Base-by-base conservation (phyloP, 345 rosid species). In the Sisymbrium irio region DNA sequence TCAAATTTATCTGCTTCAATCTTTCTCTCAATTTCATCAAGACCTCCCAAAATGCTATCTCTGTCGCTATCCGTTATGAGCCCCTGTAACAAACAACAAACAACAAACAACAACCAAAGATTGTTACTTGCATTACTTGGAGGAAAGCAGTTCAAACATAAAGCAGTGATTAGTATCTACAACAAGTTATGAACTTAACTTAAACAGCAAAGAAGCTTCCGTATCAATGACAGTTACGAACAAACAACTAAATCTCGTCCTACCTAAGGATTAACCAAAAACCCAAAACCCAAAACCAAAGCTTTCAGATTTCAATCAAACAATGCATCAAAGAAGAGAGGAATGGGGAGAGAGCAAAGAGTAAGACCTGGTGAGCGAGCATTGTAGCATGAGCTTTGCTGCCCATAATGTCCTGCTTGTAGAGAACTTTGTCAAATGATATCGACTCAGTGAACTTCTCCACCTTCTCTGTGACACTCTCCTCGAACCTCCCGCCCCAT, bases 401-500 rank as follows among this genome's bases (percentile, higher is more conserved):
- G 1, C 97, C 99, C 91, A 76, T 82, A 15, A 95, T 95, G 68
- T 95, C 99, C 14, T 95, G 97, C 83, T 86, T 87, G 75, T 90
- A 95, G 60, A 95, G 79, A 81, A 78, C 77, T 82, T 90, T 95
- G 67, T 95, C 99, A 41, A 85, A 92, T 0, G 99, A 95, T 41
- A 95, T 82, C 17, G 97, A 95, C 74, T 95, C 99, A 0, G 97
- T 95, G 81, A 95, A 95, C 80, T 82, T 87, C 89, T 95, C 99
- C 9, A 95, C 99, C 9, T 69, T 71, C 51, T 83, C 89, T 1
- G 98, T 88, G 19, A 92, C 97, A 60, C 90, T 85, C 87, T 88
- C 96, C 65, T 95, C 86, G 76, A 95, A 95, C 76, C 99, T 86
- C 11, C 99, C 99, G 1, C 99, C 99, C 97, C 98, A 95, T 5